Evolutionary conservation across 495 filamentous ascomycete genomes (phyloP).

Genomic region (Diplogelasinospora grovesii): DNA sequence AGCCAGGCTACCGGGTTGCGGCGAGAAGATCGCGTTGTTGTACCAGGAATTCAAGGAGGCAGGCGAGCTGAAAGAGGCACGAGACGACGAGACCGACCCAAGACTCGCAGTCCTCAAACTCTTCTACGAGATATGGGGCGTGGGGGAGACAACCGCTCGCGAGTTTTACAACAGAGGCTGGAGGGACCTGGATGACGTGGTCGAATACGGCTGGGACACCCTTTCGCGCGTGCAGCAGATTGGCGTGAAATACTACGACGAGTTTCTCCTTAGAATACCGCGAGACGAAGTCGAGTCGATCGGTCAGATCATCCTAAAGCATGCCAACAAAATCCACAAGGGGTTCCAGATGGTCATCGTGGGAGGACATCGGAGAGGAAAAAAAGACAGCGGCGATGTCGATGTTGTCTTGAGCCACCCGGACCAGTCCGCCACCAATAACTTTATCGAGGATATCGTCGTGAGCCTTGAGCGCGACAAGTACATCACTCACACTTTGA

Average conservation of each 20-base stretch:
- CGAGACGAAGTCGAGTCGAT: slow-evolving; percentile 70
- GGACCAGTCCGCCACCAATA: slow-evolving; percentile 55
- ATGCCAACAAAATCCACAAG: slow-evolving; percentile 49
- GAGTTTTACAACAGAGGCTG: slow-evolving; percentile 82
- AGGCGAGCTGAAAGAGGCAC: slow-evolving; percentile 54
- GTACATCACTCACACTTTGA: slow-evolving; percentile 80
- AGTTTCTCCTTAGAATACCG: slow-evolving; percentile 66
- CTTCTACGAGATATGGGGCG: slow-evolving; percentile 84
- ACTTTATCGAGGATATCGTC: slow-evolving; percentile 63
- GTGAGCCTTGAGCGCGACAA: slow-evolving; percentile 56
- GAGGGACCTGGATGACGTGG: slow-evolving; percentile 66
- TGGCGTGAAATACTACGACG: slow-evolving; percentile 91
- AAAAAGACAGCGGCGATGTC: slow-evolving; percentile 67
- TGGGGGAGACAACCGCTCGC: slow-evolving; percentile 74
- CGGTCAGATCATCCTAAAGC: slow-evolving; percentile 48
- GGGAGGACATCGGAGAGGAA: slow-evolving; percentile 82
- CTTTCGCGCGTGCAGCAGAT: slow-evolving; percentile 83
- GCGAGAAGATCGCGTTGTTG: slow-evolving; percentile 68
- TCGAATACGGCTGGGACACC: slow-evolving; percentile 72
- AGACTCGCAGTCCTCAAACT: slow-evolving; percentile 53
- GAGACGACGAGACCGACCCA: slow-evolving; percentile 57
- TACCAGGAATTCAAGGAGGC: slow-evolving; percentile 66
- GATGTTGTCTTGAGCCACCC: slow-evolving; percentile 81
- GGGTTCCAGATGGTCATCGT: slow-evolving; percentile 69
- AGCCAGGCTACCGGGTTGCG: slow-evolving; percentile 68